Conservation (phyloP, 75 land plant genomes). For the Ceratopteris richardii region DNA sequence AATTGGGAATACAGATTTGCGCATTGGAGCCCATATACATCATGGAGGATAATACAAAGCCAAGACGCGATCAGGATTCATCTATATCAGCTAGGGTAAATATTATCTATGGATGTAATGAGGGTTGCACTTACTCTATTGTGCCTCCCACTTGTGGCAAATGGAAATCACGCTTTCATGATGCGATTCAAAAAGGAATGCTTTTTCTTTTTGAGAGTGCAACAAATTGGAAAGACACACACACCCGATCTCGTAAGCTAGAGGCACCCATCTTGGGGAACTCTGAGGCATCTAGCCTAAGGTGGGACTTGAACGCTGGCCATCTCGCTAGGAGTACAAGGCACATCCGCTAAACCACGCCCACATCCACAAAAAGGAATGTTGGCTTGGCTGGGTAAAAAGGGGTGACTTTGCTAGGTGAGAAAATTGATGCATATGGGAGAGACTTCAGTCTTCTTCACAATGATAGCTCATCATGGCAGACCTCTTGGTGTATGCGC, state of each 20-base stretch:
- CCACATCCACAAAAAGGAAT: too few species aligned
- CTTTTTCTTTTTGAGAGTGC: too few species aligned
- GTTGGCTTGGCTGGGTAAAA: not conserved
- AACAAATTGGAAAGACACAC: too few species aligned
- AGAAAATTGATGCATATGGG: slow-evolving; percentile 5
- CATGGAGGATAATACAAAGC: not conserved
- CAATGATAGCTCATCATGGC: not conserved
- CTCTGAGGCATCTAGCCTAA: too few species aligned
- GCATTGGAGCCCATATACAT: slow-evolving; percentile 1
- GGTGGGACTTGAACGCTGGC: too few species aligned
- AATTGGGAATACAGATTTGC: not conserved
- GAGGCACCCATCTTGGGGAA: too few species aligned
- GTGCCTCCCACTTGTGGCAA: slow-evolving; percentile 3
- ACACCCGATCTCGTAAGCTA: too few species aligned
- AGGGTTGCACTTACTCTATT: slow-evolving; percentile 1
- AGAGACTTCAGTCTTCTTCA: not conserved
- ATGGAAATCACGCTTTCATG: not conserved
- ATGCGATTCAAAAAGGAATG: not conserved
- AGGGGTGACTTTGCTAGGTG: not conserved
- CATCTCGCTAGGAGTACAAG: too few species aligned
- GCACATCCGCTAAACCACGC: too few species aligned
- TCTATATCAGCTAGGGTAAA: not conserved
- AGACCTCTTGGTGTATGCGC: not conserved
- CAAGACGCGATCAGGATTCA: not conserved
- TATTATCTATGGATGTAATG: slow-evolving; percentile 7